Evolutionary conservation across 495 filamentous ascomycete genomes (phyloP).

Genomic region (Talaromyces wortmannii): DNA sequence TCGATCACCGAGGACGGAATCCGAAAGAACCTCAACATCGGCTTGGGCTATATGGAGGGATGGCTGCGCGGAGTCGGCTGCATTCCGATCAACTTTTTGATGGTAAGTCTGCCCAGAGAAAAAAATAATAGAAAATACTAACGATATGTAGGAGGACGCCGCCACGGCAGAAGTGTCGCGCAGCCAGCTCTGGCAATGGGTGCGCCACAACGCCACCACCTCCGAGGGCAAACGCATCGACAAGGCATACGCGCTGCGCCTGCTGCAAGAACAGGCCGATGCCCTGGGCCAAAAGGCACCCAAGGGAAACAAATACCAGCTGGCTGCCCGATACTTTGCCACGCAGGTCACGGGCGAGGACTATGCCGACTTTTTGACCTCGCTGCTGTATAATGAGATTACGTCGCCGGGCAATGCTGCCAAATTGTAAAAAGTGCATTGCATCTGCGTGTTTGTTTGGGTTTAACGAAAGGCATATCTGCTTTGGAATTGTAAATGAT

Average conservation of each 20-base stretch:
- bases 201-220: slow-evolving; percentile 75
- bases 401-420: slow-evolving; percentile 75
- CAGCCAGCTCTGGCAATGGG: slow-evolving; percentile 95
- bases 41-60: slow-evolving; percentile 96
- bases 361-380: slow-evolving; percentile 93
- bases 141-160: slow-evolving; percentile 68
- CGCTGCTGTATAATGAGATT: slow-evolving; percentile 90
- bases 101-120: slow-evolving; percentile 41
- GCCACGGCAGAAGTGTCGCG: slow-evolving; percentile 94
- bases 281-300: slow-evolving; percentile 66
- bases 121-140: slow-evolving; percentile 4
- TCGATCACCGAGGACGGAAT: slow-evolving; percentile 93
- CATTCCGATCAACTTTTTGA: slow-evolving; percentile 97
- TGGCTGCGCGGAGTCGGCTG: slow-evolving; percentile 95
- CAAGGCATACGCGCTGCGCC: slow-evolving; percentile 79
- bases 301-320: slow-evolving; percentile 85
- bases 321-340: slow-evolving; percentile 89
- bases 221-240: slow-evolving; percentile 89
- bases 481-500: not conserved
- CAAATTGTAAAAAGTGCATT: slow-evolving; percentile 55
- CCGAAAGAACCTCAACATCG: slow-evolving; percentile 96
- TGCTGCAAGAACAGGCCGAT: slow-evolving; percentile 82
- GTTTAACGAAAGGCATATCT: not conserved
- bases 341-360: slow-evolving; percentile 94
- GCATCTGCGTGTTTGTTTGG: not conserved